phyloP scores from a whole-genome alignment of 768 basidiomycete genomes.

The Dentipellis fragilis region DNA sequence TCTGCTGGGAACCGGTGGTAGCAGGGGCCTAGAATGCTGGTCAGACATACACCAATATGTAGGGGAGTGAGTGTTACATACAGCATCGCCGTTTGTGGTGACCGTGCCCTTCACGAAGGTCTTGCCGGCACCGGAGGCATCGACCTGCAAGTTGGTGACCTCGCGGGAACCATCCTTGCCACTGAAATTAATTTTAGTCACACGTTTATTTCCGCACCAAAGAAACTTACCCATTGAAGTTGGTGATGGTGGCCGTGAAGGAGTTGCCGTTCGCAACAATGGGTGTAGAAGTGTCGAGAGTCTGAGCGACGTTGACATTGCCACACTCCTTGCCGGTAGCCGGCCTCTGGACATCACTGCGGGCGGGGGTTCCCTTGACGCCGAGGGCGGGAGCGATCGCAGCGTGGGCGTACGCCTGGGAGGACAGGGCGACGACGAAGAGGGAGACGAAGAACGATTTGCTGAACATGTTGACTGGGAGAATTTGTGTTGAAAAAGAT shows the following conservation, averaged over 20 bases:
- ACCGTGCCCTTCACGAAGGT: conserved; percentile 28
- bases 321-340: conserved; percentile 30
- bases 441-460: conserved; percentile 19
- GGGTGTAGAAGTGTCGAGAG: conserved; percentile 26
- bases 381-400: conserved; percentile 33
- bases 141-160: conserved; percentile 28
- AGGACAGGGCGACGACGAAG: conserved; percentile 24
- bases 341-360: conserved; percentile 20
- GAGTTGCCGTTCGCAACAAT: conserved; percentile 22
- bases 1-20: conserved; percentile 27
- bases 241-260: conserved; percentile 32
- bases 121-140: conserved; percentile 27
- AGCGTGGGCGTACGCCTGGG: conserved; percentile 36
- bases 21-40: conserved; percentile 26
- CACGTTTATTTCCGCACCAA: background rate
- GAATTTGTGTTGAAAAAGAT: background rate
- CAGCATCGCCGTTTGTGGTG: conserved; percentile 35
- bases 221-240: conserved; percentile 36
- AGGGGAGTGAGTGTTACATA: conserved; percentile 16
- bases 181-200: conserved; percentile 15
- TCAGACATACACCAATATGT: background rate
- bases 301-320: conserved; percentile 27
- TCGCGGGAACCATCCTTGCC: conserved; percentile 38
- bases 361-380: conserved; percentile 17
- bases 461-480: conserved; percentile 15